Base-by-base conservation (phyloP, 306 rosid genomes). In the Vigna radiata region DNA sequence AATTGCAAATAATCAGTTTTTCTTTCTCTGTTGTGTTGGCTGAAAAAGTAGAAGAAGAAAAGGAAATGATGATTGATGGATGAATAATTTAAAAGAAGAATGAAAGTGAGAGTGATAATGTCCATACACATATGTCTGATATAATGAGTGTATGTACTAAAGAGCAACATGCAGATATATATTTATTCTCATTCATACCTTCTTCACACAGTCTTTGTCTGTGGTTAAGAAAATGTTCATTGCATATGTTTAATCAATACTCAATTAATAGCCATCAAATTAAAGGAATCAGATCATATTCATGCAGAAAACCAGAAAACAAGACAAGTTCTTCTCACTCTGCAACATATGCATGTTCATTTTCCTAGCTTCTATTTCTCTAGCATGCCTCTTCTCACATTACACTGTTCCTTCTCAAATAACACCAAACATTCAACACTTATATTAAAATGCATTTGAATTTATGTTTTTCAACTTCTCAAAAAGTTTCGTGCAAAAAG, bases 201-300 rank as follows among this genome's bases (percentile, higher is more conserved):
- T 64, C 15, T 15, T 64, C 70, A 64, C 70, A 64, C 70, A 64
- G 7, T 61, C 1, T 1, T 33, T 61, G 68, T 61, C 46, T 61
- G 68, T 64, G 70, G 50, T 64, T 64, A 63, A 63, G 48, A 6
- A n/a, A 33, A 63, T 63, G 25, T 63, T 8, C 48, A n/a, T 39
- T 64, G 70, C 49, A 64, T 16, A 64, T 64, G 31, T 64, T 64
- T 37, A 37, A 37, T 41, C 13, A 15, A 37, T 1, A 44, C 14
- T 53, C 27, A 53, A 4, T 62, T 19, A 36, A n/a, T 62, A 36
- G 25, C 4, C 21, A 0, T 25, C 18, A 65, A 65, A 49, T 17
- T 8, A 43, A 66, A 21, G 39, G 73, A 68, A 46, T 23, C 56
- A 5, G 41, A 68, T 68, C 56, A 46, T 47, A 31, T 31, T 61